Evolutionary conservation across 2,329 filamentous ascomycete genomes (phyloP).

Genomic region (Xylaria sp.): DNA sequence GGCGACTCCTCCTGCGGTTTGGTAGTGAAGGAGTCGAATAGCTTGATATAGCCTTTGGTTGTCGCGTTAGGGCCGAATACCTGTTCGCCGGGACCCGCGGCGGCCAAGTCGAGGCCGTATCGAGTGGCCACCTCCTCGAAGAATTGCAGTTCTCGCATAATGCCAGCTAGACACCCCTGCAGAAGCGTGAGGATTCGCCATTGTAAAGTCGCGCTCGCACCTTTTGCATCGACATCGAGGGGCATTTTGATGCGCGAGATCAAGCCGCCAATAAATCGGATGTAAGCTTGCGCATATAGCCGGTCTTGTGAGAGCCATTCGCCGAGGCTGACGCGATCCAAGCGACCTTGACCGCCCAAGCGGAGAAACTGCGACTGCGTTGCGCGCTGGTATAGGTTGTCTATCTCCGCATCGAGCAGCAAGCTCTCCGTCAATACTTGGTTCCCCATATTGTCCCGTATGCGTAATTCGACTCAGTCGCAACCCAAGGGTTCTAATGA

Average conservation of each 20-base stretch:
- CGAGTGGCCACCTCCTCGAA: slow-evolving; percentile 44
- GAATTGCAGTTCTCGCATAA: slow-evolving; percentile 45
- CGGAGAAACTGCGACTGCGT: slow-evolving; percentile 45
- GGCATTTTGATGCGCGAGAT: slow-evolving; percentile 46
- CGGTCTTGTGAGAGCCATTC: slow-evolving; percentile 49
- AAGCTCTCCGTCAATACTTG: slow-evolving; percentile 38
- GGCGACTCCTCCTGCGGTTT: slow-evolving; percentile 12
- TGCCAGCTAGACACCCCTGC: slow-evolving; percentile 42
- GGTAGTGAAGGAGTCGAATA: slow-evolving; percentile 47
- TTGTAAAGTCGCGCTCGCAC: slow-evolving; percentile 36
- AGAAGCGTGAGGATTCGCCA: slow-evolving; percentile 46
- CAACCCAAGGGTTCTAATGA: too few species aligned
- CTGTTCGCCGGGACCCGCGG: slow-evolving; percentile 29
- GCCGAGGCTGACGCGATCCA: slow-evolving; percentile 40
- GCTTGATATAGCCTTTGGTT: slow-evolving; percentile 43
- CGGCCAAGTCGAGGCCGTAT: slow-evolving; percentile 44
- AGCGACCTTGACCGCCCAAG: slow-evolving; percentile 44
- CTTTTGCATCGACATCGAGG: slow-evolving; percentile 15
- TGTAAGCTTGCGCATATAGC: slow-evolving; percentile 48
- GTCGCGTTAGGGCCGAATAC: slow-evolving; percentile 41
- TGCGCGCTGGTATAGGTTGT: slow-evolving; percentile 43
- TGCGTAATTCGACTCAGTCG: background rate
- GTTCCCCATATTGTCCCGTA: slow-evolving; percentile 33
- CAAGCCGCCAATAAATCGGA: slow-evolving; percentile 47
- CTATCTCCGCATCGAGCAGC: slow-evolving; percentile 38